A percentile compares a stretch with the other conserved stretches of the same genome.
These are phyloP conservation scores for Arthrobotrys sphaeroides DNA, from an alignment of 2,329 filamentous ascomycete genomes.

Conservation along the genomic window DNA sequence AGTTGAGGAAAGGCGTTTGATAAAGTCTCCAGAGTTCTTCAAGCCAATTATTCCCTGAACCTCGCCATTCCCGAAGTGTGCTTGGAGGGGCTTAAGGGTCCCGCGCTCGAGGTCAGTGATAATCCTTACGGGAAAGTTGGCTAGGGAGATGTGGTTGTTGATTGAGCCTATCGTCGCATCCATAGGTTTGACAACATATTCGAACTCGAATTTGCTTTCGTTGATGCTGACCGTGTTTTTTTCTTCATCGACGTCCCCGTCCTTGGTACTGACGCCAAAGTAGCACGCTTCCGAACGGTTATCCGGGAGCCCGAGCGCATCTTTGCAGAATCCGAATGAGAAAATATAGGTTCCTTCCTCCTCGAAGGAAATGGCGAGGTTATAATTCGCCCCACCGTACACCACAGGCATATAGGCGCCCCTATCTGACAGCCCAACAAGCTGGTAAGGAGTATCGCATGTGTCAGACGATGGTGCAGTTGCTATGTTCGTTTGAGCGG, in stretches of 20 bases:
- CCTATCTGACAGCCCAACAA: constrained; percentile 2
- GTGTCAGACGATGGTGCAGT: not conserved
- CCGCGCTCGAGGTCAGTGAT: not conserved
- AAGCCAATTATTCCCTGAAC: constrained; percentile 40
- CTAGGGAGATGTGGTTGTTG: not conserved
- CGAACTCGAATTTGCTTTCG: not conserved
- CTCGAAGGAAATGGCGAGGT: constrained; percentile 20
- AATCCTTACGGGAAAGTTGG: constrained; percentile 20
- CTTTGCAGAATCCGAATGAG: constrained; percentile 8
- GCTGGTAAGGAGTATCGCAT: constrained; percentile 8
- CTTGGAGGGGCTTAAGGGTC: too few relatives aligned
- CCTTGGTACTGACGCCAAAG: not conserved
- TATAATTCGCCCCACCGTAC: not conserved
- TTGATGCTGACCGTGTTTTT: not conserved
- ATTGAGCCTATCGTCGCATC: not conserved
- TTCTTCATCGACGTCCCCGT: not conserved
- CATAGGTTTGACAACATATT: not conserved
- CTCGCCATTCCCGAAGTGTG: not conserved
- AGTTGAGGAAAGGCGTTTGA: not conserved
- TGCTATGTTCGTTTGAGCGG: constrained; percentile 4
- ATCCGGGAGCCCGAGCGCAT: not conserved
- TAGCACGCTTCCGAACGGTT: not conserved
- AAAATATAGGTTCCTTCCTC: constrained; percentile 35
- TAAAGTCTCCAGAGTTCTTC: constrained; percentile 7
- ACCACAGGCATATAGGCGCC: constrained; percentile 30